A percentile compares a stretch with the other conserved stretches of the same genome.
Conservation (phyloP, 2,329 filamentous ascomycete genomes). For the Sclerotinia nivalis region DNA sequence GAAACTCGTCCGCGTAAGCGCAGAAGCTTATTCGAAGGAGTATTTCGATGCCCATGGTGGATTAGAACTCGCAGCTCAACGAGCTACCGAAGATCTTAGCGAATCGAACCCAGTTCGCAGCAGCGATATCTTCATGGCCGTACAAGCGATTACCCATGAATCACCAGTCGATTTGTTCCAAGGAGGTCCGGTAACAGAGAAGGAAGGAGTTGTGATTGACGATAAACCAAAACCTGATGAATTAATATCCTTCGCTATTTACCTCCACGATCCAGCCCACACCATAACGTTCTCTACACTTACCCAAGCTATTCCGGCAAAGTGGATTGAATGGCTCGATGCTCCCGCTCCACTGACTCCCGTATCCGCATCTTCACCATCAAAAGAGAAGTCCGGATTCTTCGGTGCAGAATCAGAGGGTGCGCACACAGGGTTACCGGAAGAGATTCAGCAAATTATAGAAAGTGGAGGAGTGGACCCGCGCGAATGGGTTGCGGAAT, state of each 20-base stretch:
- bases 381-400: constrained; percentile 36
- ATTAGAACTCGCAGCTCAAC: constrained; percentile 74
- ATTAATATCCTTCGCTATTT: constrained; percentile 72
- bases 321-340: constrained; percentile 92
- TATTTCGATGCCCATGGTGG: constrained; percentile 80
- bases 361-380: constrained; percentile 40
- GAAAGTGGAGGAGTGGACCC: constrained; percentile 77
- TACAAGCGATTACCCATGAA: constrained; percentile 78
- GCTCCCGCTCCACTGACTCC: constrained; percentile 62
- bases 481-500: constrained; percentile 95
- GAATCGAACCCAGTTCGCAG: constrained; percentile 88
- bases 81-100: constrained; percentile 75
- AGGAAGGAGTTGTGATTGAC: constrained; percentile 53
- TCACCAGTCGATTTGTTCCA: constrained; percentile 68
- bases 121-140: constrained; percentile 92
- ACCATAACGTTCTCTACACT: constrained; percentile 82
- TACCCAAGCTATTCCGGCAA: constrained; percentile 78
- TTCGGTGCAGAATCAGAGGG: constrained; percentile 46
- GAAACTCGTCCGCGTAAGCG: constrained; percentile 85
- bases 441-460: constrained; percentile 85
- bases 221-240: constrained; percentile 57
- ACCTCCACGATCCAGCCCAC: constrained; percentile 85
- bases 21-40: constrained; percentile 83
- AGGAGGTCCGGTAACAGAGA: constrained; percentile 57
- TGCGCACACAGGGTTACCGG: constrained; percentile 59